A percentile compares a stretch with the other conserved stretches of the same genome.
Conservation (phyloP, 2,329 filamentous ascomycete genomes). For the Ophiostoma triangulosporum region DNA sequence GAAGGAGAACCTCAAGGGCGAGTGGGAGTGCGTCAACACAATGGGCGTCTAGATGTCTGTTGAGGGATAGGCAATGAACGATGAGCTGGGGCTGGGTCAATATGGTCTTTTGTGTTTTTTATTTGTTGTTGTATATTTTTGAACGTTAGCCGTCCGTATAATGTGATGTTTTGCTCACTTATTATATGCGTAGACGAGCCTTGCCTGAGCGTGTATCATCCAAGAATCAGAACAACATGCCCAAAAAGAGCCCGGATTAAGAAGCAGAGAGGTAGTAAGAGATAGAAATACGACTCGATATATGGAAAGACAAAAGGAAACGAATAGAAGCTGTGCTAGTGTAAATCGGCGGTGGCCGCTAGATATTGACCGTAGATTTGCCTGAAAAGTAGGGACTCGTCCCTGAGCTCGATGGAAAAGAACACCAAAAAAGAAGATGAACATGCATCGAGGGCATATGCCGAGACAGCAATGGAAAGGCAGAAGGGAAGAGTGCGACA, state of each 20-base stretch:
- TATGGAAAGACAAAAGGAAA: neutral
- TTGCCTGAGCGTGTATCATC: neutral
- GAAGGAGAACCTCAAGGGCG: conserved; percentile 95
- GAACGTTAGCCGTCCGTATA: conserved; percentile 3
- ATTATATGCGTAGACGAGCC: neutral
- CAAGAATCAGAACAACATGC: neutral
- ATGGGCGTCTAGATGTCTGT: conserved; percentile 41
- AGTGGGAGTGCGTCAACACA: conserved; percentile 95
- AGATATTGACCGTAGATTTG: neutral
- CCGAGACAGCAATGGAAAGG: neutral
- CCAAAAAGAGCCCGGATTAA: neutral
- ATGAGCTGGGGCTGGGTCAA: conserved; percentile 63
- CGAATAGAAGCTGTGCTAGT: neutral
- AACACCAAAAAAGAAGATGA: neutral
- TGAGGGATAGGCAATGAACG: too few relatives aligned
- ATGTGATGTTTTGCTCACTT: neutral
- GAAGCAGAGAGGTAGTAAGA: neutral
- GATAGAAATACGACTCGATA: neutral
- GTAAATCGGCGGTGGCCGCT: neutral
- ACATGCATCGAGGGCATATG: neutral
- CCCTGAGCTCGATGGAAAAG: too few relatives aligned
- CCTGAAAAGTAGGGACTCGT: neutral
- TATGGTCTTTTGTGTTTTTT: neutral
- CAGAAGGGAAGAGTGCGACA: neutral
- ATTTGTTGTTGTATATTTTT: neutral